Evolutionary conservation across 2,329 filamentous ascomycete species (phyloP).

Genomic region (Cladosporium halotolerans): DNA sequence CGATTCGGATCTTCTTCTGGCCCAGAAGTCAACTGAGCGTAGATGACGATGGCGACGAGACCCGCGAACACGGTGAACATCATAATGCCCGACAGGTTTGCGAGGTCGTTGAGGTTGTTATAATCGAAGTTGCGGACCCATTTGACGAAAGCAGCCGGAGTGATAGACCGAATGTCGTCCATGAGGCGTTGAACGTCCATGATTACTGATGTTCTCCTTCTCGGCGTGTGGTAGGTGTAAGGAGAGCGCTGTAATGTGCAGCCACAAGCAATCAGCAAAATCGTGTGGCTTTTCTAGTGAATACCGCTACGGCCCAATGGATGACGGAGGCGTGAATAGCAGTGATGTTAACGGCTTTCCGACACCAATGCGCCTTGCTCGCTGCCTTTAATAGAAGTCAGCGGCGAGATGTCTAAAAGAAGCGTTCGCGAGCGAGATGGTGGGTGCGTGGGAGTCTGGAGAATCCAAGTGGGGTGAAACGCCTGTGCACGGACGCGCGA

Average conservation of each 20-base stretch:
- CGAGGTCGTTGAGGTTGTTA: conserved; percentile 7
- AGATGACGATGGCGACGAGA: conserved; percentile 21
- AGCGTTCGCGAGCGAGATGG: conserved; percentile 3
- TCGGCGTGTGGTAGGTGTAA: too few relatives aligned
- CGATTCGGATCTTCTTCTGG: not conserved
- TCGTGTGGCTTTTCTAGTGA: too few relatives aligned
- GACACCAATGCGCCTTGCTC: not conserved
- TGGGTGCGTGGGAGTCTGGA: conserved; percentile 1
- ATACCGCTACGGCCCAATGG: too few relatives aligned
- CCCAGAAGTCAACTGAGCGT: conserved; percentile 19
- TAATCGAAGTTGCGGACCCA: conserved; percentile 9
- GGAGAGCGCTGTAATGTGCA: too few relatives aligned
- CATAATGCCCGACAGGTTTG: conserved; percentile 17
- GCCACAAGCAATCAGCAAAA: too few relatives aligned
- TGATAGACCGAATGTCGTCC: conserved; percentile 3
- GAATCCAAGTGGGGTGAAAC: conserved; percentile 9
- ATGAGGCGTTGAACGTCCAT: not conserved
- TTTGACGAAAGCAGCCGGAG: not conserved
- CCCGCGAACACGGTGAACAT: conserved; percentile 21
- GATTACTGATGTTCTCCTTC: not conserved
- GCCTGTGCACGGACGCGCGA: conserved; percentile 3
- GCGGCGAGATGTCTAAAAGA: conserved; percentile 5
- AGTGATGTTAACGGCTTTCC: too few relatives aligned
- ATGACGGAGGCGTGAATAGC: too few relatives aligned
- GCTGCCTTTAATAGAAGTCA: not conserved